Evolutionary conservation across 2,329 filamentous ascomycete genomes (phyloP), one percentile per base, ranked within the genome.

Genomic region (Rugonectria rugulosa): DNA sequence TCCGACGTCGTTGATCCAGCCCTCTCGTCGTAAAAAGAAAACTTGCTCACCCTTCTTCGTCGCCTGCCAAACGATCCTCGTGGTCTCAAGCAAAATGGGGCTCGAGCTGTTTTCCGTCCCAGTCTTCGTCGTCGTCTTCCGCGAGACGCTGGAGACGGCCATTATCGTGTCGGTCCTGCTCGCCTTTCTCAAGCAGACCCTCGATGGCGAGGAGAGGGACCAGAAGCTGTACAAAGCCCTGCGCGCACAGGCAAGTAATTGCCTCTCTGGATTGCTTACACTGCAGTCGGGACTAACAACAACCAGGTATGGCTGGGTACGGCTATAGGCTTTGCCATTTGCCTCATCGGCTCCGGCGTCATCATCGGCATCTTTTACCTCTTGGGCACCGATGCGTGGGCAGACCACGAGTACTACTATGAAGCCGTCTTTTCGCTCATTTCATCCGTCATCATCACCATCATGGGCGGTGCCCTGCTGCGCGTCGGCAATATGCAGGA

Each of bases 41-140:
- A n/a, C n/a, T n/a, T 40, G 6, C 12, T 23, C n/a, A 12, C 20
- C 11, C 20, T 36, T 7, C 27, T 12, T 40, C n/a, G 17, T 36
- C 15, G n/a, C 24, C 21, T 29, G 4, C 17, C 23, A 6, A 7
- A 42, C 19, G 14, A 19, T 27, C 26, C 21, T 12, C 4, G 43
- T 21, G 4, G 23, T 23, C 21, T 5, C 20, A 29, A 14, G 12
- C 38, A 73, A 53, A 58, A 88, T 84, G 77, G 86, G 87, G 71
- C 80, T 82, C 58, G 83, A 89, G 70, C 84, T 92, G 50, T 93
- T 93, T 71, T 84, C 89, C 56, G 86, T 92, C 11, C 89, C 89
- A 64, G 86, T 96, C 44, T 96, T 96, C 78, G 92, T 97, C 77
- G 91, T 97, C 72, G 88, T 91, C 76, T 96, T 96, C 72, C 88